Conservation (phyloP, 441 rosid species). For the Melastoma candidum region DNA sequence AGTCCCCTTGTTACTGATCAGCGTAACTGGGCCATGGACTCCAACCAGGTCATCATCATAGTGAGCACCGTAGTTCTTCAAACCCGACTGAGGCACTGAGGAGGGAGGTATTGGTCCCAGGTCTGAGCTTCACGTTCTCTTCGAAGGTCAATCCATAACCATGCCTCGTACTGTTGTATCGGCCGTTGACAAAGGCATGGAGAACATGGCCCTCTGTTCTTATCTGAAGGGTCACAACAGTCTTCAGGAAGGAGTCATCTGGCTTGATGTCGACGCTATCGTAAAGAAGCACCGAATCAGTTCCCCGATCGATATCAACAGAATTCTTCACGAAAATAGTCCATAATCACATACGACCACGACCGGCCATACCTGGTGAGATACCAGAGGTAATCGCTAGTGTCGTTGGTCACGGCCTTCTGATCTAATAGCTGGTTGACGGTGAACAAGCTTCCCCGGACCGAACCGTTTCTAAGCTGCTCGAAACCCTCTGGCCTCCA, state of each 20-base stretch:
- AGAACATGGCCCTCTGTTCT: constrained; percentile 15
- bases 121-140: constrained; percentile 15
- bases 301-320: too few relatives aligned
- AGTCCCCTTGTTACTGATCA: constrained; percentile 25
- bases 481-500: constrained; percentile 16
- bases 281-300: too few relatives aligned
- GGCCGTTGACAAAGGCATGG: constrained; percentile 21
- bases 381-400: constrained; percentile 28
- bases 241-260: background rate
- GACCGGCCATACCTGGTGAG: constrained; percentile 22
- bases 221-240: constrained; percentile 11
- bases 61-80: constrained; percentile 29
- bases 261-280: constrained; percentile 4
- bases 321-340: too few relatives aligned
- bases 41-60: constrained; percentile 23
- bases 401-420: constrained; percentile 16
- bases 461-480: constrained; percentile 1
- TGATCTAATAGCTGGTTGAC: constrained; percentile 18
- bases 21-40: constrained; percentile 33
- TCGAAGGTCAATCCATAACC: constrained; percentile 22
- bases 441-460: constrained; percentile 4
- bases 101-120: constrained; percentile 31
- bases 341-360: too few relatives aligned
- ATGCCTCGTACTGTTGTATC: constrained; percentile 13
- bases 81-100: constrained; percentile 40